Percentiles rank a stretch among this genome's conserved stretches.
Evolutionary conservation across 2,329 filamentous ascomycete genomes (phyloP).

Genomic region (Colletotrichum spinosum): DNA sequence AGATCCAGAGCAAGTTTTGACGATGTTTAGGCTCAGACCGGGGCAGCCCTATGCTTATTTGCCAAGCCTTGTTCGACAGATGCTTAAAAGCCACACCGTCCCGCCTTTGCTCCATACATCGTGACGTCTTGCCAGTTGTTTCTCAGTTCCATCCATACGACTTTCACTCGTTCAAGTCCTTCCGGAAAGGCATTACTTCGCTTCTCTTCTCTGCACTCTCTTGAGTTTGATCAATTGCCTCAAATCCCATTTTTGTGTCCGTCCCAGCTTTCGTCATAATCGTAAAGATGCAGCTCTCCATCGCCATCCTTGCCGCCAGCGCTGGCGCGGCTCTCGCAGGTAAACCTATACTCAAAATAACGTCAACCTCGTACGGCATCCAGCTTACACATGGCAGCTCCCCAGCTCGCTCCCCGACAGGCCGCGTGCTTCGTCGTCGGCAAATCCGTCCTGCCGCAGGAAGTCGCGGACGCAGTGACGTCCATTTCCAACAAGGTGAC

Average conservation of each 20-base stretch:
- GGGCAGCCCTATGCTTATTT: slow-evolving; percentile 27
- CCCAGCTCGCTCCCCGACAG: slow-evolving; percentile 43
- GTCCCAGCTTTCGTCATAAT: slow-evolving; percentile 1
- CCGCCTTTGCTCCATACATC: background rate
- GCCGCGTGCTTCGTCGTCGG: slow-evolving; percentile 67
- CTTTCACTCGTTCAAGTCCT: slow-evolving; percentile 28
- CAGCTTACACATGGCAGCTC: background rate
- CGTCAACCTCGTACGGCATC: too few species aligned
- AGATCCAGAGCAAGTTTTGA: slow-evolving; percentile 25
- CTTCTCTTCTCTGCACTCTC: slow-evolving; percentile 20
- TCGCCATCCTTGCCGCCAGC: slow-evolving; percentile 32
- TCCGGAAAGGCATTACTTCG: slow-evolving; percentile 33
- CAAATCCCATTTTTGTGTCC: background rate
- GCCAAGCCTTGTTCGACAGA: slow-evolving; percentile 14
- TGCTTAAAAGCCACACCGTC: slow-evolving; percentile 36
- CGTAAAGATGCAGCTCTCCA: slow-evolving; percentile 37
- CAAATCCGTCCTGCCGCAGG: slow-evolving; percentile 59
- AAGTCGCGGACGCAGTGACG: slow-evolving; percentile 57
- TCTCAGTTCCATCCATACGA: background rate
- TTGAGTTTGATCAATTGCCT: slow-evolving; percentile 12
- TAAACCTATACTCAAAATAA: background rate
- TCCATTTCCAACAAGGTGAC: slow-evolving; percentile 58
- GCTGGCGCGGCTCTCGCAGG: slow-evolving; percentile 35
- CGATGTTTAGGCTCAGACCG: slow-evolving; percentile 26
- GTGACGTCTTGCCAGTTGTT: background rate